Conservation (phyloP, 345 rosid species). For the Arabidopsis thaliana region DNA sequence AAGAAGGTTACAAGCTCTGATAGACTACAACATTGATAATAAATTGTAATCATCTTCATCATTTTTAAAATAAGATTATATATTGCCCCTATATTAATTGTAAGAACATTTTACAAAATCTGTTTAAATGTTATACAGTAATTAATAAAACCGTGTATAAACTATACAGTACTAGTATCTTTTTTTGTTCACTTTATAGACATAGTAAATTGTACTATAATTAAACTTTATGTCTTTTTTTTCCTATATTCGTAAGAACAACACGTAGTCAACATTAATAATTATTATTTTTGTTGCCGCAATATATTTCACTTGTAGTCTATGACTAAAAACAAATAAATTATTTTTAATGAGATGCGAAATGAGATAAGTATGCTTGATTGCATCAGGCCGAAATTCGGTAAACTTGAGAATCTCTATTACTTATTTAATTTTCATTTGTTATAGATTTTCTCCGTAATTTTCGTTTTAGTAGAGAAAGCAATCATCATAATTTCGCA, state of each 20-base stretch:
- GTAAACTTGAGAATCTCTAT: constrained; percentile 8
- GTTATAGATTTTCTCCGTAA: constrained; percentile 7
- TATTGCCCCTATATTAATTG: too few species aligned
- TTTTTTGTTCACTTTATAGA: not conserved
- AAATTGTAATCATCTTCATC: too few species aligned
- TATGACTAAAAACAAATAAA: constrained; percentile 3
- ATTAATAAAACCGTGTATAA: not conserved
- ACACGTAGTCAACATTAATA: not conserved
- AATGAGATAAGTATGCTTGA: not conserved
- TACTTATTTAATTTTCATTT: not conserved
- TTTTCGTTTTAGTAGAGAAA: constrained; percentile 14
- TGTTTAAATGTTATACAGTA: not conserved
- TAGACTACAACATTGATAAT: too few species aligned
- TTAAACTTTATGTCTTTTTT: not conserved
- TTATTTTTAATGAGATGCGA: not conserved
- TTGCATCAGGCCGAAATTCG: constrained; percentile 15
- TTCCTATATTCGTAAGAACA: not conserved
- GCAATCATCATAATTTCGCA: constrained; percentile 28
- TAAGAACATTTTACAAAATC: too few species aligned
- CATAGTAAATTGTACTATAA: not conserved
- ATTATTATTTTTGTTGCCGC: not conserved
- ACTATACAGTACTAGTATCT: too few species aligned
- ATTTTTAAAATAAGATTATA: too few species aligned
- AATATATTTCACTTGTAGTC: not conserved
- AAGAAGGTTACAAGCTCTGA: too few species aligned